These are phyloP conservation scores for Chenopodium quinoa DNA, from an alignment of 148 eudicot genomes.

Conservation along the genomic window DNA sequence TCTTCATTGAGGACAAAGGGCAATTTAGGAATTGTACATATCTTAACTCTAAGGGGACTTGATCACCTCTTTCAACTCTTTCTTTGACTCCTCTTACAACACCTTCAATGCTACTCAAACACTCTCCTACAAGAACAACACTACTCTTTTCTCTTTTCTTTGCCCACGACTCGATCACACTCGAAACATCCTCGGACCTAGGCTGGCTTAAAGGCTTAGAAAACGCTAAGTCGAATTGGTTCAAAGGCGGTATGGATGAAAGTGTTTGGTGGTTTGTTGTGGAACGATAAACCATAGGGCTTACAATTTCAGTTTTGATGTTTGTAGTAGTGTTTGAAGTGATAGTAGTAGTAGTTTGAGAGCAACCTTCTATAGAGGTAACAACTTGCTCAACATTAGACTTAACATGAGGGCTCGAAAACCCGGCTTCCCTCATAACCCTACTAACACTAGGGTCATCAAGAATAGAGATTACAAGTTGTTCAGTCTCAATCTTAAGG, in stretches of 20 bases:
- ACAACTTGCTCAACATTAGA: slow-evolving; percentile 62
- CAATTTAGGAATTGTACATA: slow-evolving; percentile 60
- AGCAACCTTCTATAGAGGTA: slow-evolving; percentile 36
- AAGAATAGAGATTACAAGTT: slow-evolving; percentile 69
- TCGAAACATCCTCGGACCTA: slow-evolving; percentile 43
- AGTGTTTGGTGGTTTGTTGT: slow-evolving; percentile 12
- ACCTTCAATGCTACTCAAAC: slow-evolving; percentile 44
- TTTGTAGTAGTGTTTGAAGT: slow-evolving; percentile 14
- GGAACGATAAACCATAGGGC: slow-evolving; percentile 9
- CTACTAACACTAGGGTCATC: slow-evolving; percentile 98
- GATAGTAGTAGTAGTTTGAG: slow-evolving; percentile 26
- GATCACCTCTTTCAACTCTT: slow-evolving; percentile 55
- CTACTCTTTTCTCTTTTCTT: slow-evolving; percentile 53
- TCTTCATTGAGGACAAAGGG: slow-evolving; percentile 46
- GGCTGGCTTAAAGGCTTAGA: slow-evolving; percentile 18
- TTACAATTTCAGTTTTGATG: slow-evolving; percentile 8
- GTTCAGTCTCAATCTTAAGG: slow-evolving; percentile 77
- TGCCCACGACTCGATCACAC: slow-evolving; percentile 50
- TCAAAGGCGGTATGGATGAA: neutral
- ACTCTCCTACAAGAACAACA: slow-evolving; percentile 55
- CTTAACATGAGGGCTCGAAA: slow-evolving; percentile 78
- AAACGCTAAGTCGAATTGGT: slow-evolving; percentile 28
- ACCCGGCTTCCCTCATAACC: slow-evolving; percentile 93
- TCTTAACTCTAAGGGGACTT: slow-evolving; percentile 49
- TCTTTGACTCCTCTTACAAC: slow-evolving; percentile 54